Percentiles rank a stretch among this genome's conserved stretches.
phyloP scores from a whole-genome alignment of 2,329 filamentous ascomycete species.

The Moelleriella libera region DNA sequence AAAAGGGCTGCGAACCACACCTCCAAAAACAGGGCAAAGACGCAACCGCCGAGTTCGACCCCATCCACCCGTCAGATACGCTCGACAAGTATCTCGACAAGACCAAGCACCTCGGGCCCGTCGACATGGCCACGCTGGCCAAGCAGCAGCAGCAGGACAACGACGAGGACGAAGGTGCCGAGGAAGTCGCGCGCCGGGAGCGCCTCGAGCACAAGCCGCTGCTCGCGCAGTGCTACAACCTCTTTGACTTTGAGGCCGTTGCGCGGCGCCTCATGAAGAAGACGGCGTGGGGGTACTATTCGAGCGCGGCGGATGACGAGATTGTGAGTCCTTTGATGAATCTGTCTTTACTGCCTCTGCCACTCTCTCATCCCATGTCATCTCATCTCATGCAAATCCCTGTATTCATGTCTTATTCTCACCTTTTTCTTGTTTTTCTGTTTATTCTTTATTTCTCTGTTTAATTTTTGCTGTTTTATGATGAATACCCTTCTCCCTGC shows the following conservation, averaged over 20 bases:
- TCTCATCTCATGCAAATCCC: no score
- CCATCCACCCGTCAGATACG: constrained; percentile 78
- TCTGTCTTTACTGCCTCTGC: neutral
- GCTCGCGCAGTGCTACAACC: constrained; percentile 79
- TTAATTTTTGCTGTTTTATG: no score
- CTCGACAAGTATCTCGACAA: constrained; percentile 71
- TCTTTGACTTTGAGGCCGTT: constrained; percentile 92
- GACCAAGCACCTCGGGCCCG: constrained; percentile 77
- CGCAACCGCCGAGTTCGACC: constrained; percentile 82
- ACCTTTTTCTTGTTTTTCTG: no score
- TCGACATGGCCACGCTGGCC: constrained; percentile 74
- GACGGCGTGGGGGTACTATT: constrained; percentile 96
- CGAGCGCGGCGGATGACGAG: constrained; percentile 56
- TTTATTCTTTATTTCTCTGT: no score
- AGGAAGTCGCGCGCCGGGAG: constrained; percentile 52
- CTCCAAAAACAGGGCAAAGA: constrained; percentile 53
- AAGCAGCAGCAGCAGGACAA: constrained; percentile 49
- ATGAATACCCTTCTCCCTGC: no score
- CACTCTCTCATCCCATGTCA: neutral
- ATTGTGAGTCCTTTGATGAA: constrained; percentile 16
- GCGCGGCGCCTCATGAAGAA: constrained; percentile 88
- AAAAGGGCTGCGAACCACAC: no score
- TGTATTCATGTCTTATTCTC: no score
- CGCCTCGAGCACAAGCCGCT: constrained; percentile 63
- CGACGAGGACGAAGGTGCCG: constrained; percentile 52